phyloP scores from a whole-genome alignment of 1,284 basidiomycete genomes.

The Schizopora paradoxa region DNA sequence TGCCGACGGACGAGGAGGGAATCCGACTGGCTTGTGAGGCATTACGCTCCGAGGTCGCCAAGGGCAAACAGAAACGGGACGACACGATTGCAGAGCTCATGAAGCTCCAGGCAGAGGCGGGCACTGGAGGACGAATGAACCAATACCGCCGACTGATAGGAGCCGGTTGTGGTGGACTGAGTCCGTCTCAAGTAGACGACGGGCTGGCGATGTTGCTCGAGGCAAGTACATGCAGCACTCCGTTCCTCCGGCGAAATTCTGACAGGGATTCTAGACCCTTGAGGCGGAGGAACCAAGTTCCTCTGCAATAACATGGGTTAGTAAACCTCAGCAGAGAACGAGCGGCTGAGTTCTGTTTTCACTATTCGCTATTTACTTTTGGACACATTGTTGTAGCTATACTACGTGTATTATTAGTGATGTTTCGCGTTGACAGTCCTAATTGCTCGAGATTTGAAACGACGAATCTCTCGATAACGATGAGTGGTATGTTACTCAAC shows the following conservation, averaged over 20 bases:
- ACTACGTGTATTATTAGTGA: no score
- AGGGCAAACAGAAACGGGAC: slow-evolving; percentile 62
- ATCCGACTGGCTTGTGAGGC: slow-evolving; percentile 55
- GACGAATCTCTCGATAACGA: no score
- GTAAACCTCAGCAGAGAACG: no score
- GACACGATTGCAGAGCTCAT: slow-evolving; percentile 71
- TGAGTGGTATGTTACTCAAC: no score
- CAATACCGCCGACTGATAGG: slow-evolving; percentile 85
- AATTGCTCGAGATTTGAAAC: no score
- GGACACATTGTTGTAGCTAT: no score
- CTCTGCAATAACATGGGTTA: slow-evolving; percentile 10
- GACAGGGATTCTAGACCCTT: slow-evolving; percentile 18
- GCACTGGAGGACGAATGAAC: slow-evolving; percentile 81
- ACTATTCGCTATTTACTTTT: background rate
- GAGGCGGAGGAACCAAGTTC: slow-evolving; percentile 22
- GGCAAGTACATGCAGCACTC: slow-evolving; percentile 38
- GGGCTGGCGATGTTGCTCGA: slow-evolving; percentile 80
- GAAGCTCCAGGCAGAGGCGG: slow-evolving; percentile 80
- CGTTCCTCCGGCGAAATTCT: background rate
- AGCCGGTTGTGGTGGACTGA: slow-evolving; percentile 85
- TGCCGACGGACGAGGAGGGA: slow-evolving; percentile 53
- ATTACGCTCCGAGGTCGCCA: slow-evolving; percentile 59
- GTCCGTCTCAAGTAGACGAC: slow-evolving; percentile 77
- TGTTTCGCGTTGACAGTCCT: no score
- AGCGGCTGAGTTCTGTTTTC: background rate